Percentiles rank a stretch among this genome's conserved stretches.
These are phyloP conservation scores for Yamadazyma diospyri DNA, from an alignment of 1,139 yeast species.

Conservation along the genomic window DNA sequence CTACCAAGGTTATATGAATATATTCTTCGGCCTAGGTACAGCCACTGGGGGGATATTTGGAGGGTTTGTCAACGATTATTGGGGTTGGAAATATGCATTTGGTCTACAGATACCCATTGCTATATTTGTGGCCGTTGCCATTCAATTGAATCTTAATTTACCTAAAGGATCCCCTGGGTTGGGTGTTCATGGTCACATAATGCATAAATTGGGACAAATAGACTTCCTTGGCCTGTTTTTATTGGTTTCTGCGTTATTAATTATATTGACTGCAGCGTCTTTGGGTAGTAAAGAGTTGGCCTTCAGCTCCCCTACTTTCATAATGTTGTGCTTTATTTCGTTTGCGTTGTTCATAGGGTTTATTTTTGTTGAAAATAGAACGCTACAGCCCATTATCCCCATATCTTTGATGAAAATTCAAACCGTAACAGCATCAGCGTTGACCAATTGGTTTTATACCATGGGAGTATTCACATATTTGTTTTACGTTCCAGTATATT, in stretches of 20 bases:
- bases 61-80: constrained; percentile 63
- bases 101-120: constrained; percentile 62
- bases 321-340: constrained; percentile 21
- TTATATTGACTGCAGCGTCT: constrained; percentile 59
- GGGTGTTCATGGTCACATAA: constrained; percentile 36
- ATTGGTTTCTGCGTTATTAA: constrained; percentile 52
- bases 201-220: constrained; percentile 49
- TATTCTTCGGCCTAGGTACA: constrained; percentile 48
- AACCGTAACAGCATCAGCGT: constrained; percentile 61
- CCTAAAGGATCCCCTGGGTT: constrained; percentile 50
- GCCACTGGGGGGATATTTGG: constrained; percentile 60
- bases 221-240: constrained; percentile 72
- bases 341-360: constrained; percentile 27
- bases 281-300: constrained; percentile 61
- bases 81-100: constrained; percentile 76
- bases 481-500: constrained; percentile 64
- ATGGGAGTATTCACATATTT: constrained; percentile 53
- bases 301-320: constrained; percentile 31
- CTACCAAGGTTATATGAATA: constrained; percentile 50
- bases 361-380: constrained; percentile 52
- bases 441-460: constrained; percentile 63
- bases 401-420: constrained; percentile 50
- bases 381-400: constrained; percentile 69
- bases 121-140: constrained; percentile 41
- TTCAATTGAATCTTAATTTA: constrained; percentile 34